Evolutionary conservation across 179 eudicot species (phyloP).

Genomic region (Nepenthes alata): DNA sequence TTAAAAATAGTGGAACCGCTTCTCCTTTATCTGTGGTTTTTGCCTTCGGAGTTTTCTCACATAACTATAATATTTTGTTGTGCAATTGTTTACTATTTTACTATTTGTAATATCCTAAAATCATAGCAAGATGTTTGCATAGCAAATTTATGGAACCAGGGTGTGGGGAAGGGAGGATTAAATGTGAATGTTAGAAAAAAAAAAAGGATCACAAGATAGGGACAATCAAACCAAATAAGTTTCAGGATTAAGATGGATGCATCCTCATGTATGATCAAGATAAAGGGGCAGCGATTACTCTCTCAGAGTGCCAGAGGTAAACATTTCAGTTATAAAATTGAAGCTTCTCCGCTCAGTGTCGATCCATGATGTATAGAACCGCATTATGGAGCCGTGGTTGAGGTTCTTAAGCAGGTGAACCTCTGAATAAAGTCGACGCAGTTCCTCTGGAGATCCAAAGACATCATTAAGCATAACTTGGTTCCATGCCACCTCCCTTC

Average conservation of each 20-base stretch:
- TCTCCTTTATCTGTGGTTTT: too few species aligned
- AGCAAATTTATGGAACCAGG: not conserved
- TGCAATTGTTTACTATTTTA: too few species aligned
- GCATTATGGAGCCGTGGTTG: constrained; percentile 48
- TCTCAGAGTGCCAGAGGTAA: constrained; percentile 72
- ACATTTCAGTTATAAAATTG: constrained; percentile 72
- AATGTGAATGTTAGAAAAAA: not conserved
- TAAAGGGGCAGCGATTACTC: constrained; percentile 31
- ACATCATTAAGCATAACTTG: constrained; percentile 47
- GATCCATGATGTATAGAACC: constrained; percentile 49
- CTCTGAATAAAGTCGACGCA: constrained; percentile 60
- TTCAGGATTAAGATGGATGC: too few species aligned
- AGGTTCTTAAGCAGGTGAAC: constrained; percentile 71
- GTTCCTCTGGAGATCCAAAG: constrained; percentile 48
- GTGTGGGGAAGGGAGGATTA: not conserved
- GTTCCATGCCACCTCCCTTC: constrained; percentile 87
- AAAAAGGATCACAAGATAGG: too few species aligned
- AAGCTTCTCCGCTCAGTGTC: constrained; percentile 39
- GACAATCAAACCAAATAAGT: too few species aligned
- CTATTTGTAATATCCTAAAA: too few species aligned
- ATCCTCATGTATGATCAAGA: not conserved
- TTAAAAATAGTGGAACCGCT: too few species aligned
- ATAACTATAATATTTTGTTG: too few species aligned
- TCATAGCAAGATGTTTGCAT: not conserved
- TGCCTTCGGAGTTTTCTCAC: too few species aligned